Conservation (phyloP, 139 green algal genomes). For the Volvox reticuliferus region DNA sequence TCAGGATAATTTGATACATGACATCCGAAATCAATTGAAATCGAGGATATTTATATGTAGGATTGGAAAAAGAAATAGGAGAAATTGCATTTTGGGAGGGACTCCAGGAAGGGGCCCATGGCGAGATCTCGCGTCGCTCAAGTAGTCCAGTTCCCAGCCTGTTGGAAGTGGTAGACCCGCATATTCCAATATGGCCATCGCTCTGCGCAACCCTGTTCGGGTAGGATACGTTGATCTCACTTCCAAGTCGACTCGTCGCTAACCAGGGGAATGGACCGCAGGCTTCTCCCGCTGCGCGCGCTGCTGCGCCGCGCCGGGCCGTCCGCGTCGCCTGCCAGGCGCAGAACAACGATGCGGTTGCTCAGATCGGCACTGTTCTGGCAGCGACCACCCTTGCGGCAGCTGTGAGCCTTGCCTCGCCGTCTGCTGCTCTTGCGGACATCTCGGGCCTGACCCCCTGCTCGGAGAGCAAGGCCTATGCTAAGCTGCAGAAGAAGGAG, state of each 20-base stretch:
- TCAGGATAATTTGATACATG: too few relatives aligned
- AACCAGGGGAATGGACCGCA: not conserved
- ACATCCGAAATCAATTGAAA: too few relatives aligned
- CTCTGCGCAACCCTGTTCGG: constrained; percentile 6
- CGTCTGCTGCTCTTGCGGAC: constrained; percentile 90
- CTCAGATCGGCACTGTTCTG: constrained; percentile 64
- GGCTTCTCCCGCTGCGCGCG: constrained; percentile 13
- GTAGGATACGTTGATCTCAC: constrained; percentile 2
- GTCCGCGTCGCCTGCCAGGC: constrained; percentile 58
- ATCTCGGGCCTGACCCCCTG: constrained; percentile 96
- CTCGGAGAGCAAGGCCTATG: constrained; percentile 95
- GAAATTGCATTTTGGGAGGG: too few relatives aligned
- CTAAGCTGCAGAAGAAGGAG: constrained; percentile 96
- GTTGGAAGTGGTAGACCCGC: not conserved
- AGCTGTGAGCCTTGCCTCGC: constrained; percentile 71
- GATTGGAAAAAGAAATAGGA: too few relatives aligned
- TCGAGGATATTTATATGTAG: too few relatives aligned
- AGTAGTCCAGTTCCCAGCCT: not conserved
- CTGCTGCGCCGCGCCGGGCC: constrained; percentile 24
- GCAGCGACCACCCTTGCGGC: constrained; percentile 81
- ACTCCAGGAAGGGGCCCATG: too few relatives aligned
- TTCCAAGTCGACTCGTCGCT: not conserved
- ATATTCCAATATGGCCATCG: constrained; percentile 11
- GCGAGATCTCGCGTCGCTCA: not conserved
- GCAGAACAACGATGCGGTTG: constrained; percentile 51